phyloP scores from a whole-genome alignment of 192 early-diverging fungal genomes.

The Umbelopsis isabellina region DNA sequence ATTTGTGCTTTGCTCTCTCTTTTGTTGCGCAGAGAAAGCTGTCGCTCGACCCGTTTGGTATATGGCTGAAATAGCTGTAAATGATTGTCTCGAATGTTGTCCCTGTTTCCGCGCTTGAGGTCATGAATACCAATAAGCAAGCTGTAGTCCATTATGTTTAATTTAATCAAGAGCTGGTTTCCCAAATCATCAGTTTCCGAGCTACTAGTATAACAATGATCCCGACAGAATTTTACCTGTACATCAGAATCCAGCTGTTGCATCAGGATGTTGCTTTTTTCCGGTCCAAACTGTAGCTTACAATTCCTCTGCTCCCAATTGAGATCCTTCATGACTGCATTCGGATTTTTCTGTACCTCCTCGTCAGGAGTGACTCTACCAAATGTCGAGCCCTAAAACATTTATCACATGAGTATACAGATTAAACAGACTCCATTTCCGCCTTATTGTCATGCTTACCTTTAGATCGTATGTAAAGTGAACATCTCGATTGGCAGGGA shows the following conservation, averaged over 20 bases:
- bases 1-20: constrained; percentile 55
- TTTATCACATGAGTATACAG: neutral
- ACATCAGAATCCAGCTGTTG: constrained; percentile 90
- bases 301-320: constrained; percentile 87
- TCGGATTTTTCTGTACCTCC: constrained; percentile 76
- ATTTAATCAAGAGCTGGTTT: constrained; percentile 62
- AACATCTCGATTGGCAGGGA: constrained; percentile 96
- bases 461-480: constrained; percentile 97
- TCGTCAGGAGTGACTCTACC: constrained; percentile 82
- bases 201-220: neutral
- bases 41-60: constrained; percentile 47
- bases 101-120: constrained; percentile 78
- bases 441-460: constrained; percentile 28
- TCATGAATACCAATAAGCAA: constrained; percentile 93
- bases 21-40: constrained; percentile 43
- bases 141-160: constrained; percentile 99
- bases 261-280: constrained; percentile 78
- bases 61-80: constrained; percentile 75
- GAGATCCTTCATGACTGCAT: constrained; percentile 94
- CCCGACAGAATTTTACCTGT: constrained; percentile 44
- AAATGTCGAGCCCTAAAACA: constrained; percentile 74
- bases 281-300: constrained; percentile 80
- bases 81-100: constrained; percentile 89
- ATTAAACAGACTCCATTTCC: neutral
- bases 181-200: constrained; percentile 20